These are phyloP conservation scores for Thalassiosira livingstoniorum DNA, from an alignment of 352 stramenopile genomes.

Conservation along the genomic window DNA sequence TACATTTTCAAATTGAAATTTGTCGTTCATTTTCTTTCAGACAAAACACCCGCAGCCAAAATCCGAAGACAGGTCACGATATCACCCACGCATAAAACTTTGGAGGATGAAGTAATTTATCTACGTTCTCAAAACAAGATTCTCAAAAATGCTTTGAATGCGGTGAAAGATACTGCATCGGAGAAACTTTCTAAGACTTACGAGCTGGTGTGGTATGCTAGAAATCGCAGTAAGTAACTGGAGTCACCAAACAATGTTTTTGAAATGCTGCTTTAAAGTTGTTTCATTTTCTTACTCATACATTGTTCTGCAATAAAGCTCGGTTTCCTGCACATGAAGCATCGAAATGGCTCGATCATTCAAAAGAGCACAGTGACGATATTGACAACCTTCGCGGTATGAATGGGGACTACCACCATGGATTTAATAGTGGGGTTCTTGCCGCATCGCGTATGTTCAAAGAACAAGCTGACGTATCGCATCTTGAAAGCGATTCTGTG, in stretches of 20 bases:
- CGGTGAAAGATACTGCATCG: constrained; percentile 44
- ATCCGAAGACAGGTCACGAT: constrained; percentile 14
- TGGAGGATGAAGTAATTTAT: constrained; percentile 55
- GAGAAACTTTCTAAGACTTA: constrained; percentile 40
- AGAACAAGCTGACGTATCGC: constrained; percentile 40
- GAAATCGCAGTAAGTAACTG: constrained; percentile 49
- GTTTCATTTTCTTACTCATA: not conserved
- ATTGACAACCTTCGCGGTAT: constrained; percentile 45
- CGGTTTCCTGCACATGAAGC: constrained; percentile 53
- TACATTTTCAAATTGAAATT: not conserved
- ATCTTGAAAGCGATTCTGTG: constrained; percentile 21
- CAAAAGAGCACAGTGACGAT: constrained; percentile 50
- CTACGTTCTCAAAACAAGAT: constrained; percentile 55
- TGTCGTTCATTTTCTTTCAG: constrained; percentile 11
- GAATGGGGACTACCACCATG: constrained; percentile 57
- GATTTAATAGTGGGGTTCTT: constrained; percentile 59
- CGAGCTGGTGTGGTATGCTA: constrained; percentile 59
- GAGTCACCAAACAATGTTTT: not conserved
- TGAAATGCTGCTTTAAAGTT: not conserved
- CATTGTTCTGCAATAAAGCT: constrained; percentile 21
- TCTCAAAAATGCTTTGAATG: constrained; percentile 42
- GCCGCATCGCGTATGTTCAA: constrained; percentile 58
- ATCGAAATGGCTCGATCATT: constrained; percentile 48
- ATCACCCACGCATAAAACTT: constrained; percentile 22
- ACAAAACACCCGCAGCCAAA: constrained; percentile 19